Conservation (phyloP, 257 asterid species). For the Plantago ovata region DNA sequence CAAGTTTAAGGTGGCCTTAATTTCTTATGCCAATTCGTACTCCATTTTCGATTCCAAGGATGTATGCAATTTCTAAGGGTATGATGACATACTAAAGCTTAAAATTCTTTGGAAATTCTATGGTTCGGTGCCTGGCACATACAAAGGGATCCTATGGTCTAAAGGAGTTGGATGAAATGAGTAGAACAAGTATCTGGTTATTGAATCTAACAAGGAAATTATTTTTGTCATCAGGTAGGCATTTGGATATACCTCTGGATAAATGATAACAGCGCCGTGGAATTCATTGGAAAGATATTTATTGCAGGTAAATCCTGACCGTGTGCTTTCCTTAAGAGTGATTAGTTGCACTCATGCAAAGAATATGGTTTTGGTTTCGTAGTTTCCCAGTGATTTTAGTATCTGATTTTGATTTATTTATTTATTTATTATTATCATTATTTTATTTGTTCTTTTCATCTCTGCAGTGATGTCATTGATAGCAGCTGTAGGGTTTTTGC, state of each 20-base stretch:
- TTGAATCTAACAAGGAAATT: constrained; percentile 18
- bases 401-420: too few species aligned
- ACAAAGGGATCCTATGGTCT: neutral
- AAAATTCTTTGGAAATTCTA: neutral
- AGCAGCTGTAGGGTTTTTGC: constrained; percentile 90
- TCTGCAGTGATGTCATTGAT: constrained; percentile 76
- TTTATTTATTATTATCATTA: too few species aligned
- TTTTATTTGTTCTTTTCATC: constrained; percentile 28
- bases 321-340: constrained; percentile 17
- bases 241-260: constrained; percentile 78
- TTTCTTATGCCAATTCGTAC: neutral
- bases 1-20: neutral
- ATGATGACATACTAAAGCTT: constrained; percentile 4
- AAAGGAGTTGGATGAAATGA: neutral
- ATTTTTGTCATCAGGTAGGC: constrained; percentile 50
- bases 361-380: constrained; percentile 17
- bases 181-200: constrained; percentile 9
- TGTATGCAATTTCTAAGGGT: constrained; percentile 2
- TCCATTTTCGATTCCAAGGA: neutral
- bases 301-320: constrained; percentile 58
- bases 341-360: constrained; percentile 13
- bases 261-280: constrained; percentile 46
- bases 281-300: constrained; percentile 73
- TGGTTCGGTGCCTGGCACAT: neutral
- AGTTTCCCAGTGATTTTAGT: constrained; percentile 7